These are phyloP conservation scores for Rosa hybrid DNA, from an alignment of 331 rosid genomes.

Conservation along the genomic window DNA sequence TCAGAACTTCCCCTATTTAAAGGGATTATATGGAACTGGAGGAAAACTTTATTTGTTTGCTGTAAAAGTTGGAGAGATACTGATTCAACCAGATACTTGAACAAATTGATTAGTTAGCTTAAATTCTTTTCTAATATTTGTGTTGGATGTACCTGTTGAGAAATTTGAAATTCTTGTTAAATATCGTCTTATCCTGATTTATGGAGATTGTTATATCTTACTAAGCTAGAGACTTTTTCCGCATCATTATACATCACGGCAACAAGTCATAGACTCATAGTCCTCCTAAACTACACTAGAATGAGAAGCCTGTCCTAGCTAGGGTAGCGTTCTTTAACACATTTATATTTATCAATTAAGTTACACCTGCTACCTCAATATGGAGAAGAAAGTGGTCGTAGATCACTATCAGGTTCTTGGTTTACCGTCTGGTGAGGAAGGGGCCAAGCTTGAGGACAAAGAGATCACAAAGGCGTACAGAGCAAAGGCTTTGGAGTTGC, in stretches of 20 bases:
- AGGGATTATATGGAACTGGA: constrained; percentile 77
- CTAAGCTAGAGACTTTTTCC: too few relatives aligned
- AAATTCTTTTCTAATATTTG: too few relatives aligned
- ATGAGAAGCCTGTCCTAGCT: not conserved
- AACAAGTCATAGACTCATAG: not conserved
- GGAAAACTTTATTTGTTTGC: constrained; percentile 65
- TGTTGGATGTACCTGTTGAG: too few relatives aligned
- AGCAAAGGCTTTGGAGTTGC: constrained; percentile 2
- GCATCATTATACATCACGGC: not conserved
- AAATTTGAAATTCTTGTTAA: too few relatives aligned
- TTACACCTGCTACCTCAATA: not conserved
- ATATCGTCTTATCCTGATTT: too few relatives aligned
- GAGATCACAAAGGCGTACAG: not conserved
- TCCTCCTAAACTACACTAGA: not conserved
- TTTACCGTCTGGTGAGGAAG: not conserved
- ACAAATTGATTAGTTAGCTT: too few relatives aligned
- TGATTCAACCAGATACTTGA: too few relatives aligned
- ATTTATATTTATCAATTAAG: not conserved
- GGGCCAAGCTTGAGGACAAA: not conserved
- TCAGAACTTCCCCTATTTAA: constrained; percentile 62
- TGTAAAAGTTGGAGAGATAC: constrained; percentile 22
- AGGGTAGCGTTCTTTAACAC: not conserved
- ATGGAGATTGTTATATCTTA: too few relatives aligned
- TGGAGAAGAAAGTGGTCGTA: not conserved
- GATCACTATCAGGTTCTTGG: not conserved